These are phyloP conservation scores for Hippophae gyantsensis DNA, from an alignment of 306 rosid genomes.

Conservation along the genomic window DNA sequence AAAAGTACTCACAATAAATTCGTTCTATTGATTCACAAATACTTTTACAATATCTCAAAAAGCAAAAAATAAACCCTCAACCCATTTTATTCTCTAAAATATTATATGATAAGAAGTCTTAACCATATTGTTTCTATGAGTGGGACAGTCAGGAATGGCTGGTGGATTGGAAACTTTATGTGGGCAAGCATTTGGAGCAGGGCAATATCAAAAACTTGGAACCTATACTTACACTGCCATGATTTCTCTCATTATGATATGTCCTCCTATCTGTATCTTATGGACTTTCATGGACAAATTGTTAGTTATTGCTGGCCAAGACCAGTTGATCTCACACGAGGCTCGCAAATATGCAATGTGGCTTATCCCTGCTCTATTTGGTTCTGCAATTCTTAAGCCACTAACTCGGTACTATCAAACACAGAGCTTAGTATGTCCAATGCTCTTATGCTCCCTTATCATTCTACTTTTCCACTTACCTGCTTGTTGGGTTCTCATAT, in stretches of 20 bases:
- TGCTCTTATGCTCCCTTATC: conserved; percentile 8
- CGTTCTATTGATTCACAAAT: too few relatives aligned
- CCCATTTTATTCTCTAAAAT: too few relatives aligned
- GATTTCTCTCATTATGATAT: conserved; percentile 17
- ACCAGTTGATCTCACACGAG: conserved; percentile 9
- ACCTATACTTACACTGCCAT: conserved; percentile 23
- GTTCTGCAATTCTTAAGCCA: conserved; percentile 21
- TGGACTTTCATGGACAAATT: conserved; percentile 22
- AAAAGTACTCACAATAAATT: too few relatives aligned
- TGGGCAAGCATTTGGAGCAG: conserved; percentile 28
- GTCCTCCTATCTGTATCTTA: conserved; percentile 15
- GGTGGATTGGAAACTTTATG: conserved; percentile 27
- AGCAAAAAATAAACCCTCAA: too few relatives aligned
- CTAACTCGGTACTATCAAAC: conserved; percentile 18
- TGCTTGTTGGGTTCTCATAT: conserved; percentile 38
- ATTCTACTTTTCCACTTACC: conserved; percentile 28
- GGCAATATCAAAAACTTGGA: conserved; percentile 19
- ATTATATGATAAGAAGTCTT: too few relatives aligned
- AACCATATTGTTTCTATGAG: neutral
- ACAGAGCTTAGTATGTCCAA: conserved; percentile 14
- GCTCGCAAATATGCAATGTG: conserved; percentile 17
- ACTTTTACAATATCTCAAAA: too few relatives aligned
- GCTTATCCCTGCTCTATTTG: conserved; percentile 24
- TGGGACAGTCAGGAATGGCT: conserved; percentile 23
- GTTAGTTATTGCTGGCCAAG: conserved; percentile 19